These are phyloP conservation scores for Stentor coeruleus DNA, from an alignment of 73 alveolate genomes.

Conservation along the genomic window DNA sequence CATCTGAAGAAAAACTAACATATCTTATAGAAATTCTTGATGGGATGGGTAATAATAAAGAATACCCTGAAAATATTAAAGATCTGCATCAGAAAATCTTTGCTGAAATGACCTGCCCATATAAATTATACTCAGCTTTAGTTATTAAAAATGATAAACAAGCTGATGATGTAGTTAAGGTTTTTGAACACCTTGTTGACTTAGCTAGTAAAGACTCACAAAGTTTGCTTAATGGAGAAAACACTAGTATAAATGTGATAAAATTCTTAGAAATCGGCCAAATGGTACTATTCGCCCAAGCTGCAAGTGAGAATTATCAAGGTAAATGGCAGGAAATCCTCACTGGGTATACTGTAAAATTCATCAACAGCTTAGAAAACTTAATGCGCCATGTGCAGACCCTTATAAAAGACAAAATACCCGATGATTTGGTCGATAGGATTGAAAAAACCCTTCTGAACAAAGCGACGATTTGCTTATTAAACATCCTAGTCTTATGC, in stretches of 20 bases:
- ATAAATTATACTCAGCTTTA: not conserved
- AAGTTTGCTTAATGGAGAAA: not conserved
- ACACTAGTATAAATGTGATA: not conserved
- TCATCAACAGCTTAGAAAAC: not conserved
- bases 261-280: not conserved
- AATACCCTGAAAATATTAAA: not conserved
- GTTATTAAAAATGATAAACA: not conserved
- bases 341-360: not conserved
- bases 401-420: not conserved
- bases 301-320: slow-evolving; percentile 2
- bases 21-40: not conserved
- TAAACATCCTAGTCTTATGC: not conserved
- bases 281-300: slow-evolving; percentile 5
- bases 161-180: not conserved
- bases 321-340: slow-evolving; percentile 22
- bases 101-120: not conserved
- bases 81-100: not conserved
- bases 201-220: not conserved
- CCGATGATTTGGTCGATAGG: not conserved
- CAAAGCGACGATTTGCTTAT: not conserved
- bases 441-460: not conserved
- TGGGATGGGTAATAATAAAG: not conserved
- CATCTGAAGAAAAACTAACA: not conserved
- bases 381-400: not conserved
- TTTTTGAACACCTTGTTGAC: not conserved